phyloP scores from a whole-genome alignment of 495 filamentous ascomycete genomes.

The Friedmanniomyces simplex region DNA sequence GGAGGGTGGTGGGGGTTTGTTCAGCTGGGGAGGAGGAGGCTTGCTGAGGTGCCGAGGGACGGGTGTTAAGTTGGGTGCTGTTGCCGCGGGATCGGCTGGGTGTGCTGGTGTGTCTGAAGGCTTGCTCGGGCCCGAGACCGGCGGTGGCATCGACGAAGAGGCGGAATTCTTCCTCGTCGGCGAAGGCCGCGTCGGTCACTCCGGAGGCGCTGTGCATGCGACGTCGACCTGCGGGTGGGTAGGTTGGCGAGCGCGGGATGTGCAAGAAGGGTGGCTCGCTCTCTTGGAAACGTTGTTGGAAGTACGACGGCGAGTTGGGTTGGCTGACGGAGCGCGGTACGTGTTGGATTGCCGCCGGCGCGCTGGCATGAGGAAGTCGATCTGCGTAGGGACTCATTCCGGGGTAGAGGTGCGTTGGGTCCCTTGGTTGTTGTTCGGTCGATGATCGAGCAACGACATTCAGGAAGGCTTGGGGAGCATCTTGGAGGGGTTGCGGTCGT shows the following conservation, averaged over 20 bases:
- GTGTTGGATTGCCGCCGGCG: not conserved
- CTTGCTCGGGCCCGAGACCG: slow-evolving; percentile 9
- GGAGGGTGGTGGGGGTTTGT: not conserved
- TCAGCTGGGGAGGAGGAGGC: not conserved
- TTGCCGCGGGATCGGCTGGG: not conserved
- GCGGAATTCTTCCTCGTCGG: slow-evolving; percentile 25
- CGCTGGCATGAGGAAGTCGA: not conserved
- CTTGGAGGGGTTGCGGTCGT: not conserved
- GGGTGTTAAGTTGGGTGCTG: not conserved
- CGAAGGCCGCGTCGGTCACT: slow-evolving; percentile 12
- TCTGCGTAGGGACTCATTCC: slow-evolving; percentile 6
- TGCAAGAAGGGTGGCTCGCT: not conserved
- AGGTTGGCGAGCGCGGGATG: slow-evolving; percentile 12
- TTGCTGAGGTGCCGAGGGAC: not conserved
- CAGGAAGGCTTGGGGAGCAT: not conserved
- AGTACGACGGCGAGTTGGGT: slow-evolving; percentile 3
- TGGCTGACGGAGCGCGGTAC: slow-evolving; percentile 11
- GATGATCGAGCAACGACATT: not conserved
- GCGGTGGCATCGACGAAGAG: slow-evolving; percentile 31
- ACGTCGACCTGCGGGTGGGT: slow-evolving; percentile 8
- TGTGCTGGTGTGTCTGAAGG: not conserved
- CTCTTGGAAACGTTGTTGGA: not conserved
- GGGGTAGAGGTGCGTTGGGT: slow-evolving; percentile 6
- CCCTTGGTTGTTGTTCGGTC: not conserved
- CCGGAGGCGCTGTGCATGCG: slow-evolving; percentile 7